A percentile compares a stretch with the other conserved stretches of the same genome.
Conservation (phyloP, 2,329 filamentous ascomycete species). For the Neofusicoccum umdonicola region DNA sequence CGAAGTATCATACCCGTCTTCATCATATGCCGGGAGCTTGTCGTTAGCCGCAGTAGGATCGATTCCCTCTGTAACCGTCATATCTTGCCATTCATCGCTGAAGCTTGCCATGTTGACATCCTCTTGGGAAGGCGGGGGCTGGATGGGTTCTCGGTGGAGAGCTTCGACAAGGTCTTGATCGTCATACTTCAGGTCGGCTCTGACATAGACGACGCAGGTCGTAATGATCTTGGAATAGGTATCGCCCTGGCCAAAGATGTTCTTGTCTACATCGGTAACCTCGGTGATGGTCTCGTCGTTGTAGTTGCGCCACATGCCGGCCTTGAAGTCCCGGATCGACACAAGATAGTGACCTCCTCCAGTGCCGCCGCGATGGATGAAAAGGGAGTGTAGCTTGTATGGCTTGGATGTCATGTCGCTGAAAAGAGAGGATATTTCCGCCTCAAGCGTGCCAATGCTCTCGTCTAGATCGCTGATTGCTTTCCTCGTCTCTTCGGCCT, state of each 20-base stretch:
- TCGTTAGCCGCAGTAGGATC: background rate
- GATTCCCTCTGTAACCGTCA: background rate
- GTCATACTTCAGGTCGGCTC: conserved; percentile 9
- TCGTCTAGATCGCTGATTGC: conserved; percentile 19
- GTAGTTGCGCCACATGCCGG: conserved; percentile 83
- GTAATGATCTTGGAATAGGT: conserved; percentile 8
- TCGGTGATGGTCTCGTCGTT: conserved; percentile 83
- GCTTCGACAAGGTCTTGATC: conserved; percentile 11
- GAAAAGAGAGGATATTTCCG: conserved; percentile 59
- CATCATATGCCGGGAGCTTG: background rate
- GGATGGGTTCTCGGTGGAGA: background rate
- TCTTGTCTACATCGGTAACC: conserved; percentile 32
- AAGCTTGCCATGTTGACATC: conserved; percentile 14
- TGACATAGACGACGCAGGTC: conserved; percentile 17
- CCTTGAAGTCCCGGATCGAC: conserved; percentile 87
- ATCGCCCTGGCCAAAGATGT: conserved; percentile 16
- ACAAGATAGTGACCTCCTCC: conserved; percentile 88
- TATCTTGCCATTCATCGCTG: background rate
- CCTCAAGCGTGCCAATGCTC: conserved; percentile 47
- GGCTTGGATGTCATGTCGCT: conserved; percentile 61
- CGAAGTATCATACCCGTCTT: conserved; percentile 7
- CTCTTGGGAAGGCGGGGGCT: background rate
- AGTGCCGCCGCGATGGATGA: conserved; percentile 75
- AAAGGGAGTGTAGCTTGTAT: conserved; percentile 86
- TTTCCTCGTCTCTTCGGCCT: conserved; percentile 19